Evolutionary conservation across 768 basidiomycete genomes (phyloP).

Genomic region (Naganishia friedmannii): DNA sequence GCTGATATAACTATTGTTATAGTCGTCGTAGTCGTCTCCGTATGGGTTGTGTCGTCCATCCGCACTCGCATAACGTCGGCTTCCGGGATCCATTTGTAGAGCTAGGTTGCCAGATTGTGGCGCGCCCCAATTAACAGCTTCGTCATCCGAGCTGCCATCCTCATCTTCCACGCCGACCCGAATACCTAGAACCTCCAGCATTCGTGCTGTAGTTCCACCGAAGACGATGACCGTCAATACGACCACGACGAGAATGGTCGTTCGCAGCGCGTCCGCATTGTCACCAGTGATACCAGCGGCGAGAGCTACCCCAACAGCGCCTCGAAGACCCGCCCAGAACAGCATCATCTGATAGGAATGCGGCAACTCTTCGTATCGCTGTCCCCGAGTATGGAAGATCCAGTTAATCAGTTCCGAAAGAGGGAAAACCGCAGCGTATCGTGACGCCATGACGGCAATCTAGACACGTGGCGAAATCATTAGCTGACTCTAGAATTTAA

Average conservation of each 20-base stretch:
- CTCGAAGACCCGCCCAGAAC: conserved; percentile 95
- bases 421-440: conserved; percentile 93
- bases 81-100: conserved; percentile 43
- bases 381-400: conserved; percentile 79
- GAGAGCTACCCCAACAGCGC: conserved; percentile 95
- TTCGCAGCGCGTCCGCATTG: conserved; percentile 84
- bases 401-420: conserved; percentile 92
- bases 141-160: conserved; percentile 58
- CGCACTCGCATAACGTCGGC: conserved; percentile 40
- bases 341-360: conserved; percentile 99
- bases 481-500: neutral
- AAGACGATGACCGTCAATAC: conserved; percentile 91
- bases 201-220: conserved; percentile 92
- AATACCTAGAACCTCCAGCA: conserved; percentile 96
- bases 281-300: conserved; percentile 93
- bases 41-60: conserved; percentile 39
- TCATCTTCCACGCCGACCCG: conserved; percentile 93
- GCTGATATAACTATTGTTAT: conserved; percentile 32
- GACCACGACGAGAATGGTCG: conserved; percentile 91
- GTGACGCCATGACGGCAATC: conserved; percentile 86
- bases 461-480: conserved; percentile 30
- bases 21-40: conserved; percentile 40
- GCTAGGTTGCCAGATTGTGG: conserved; percentile 41
- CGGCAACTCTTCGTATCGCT: conserved; percentile 83
- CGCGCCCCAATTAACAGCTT: conserved; percentile 38